These are phyloP conservation scores for Picocystis salinarum DNA, from an alignment of 139 green algal genomes.

Conservation along the genomic window DNA sequence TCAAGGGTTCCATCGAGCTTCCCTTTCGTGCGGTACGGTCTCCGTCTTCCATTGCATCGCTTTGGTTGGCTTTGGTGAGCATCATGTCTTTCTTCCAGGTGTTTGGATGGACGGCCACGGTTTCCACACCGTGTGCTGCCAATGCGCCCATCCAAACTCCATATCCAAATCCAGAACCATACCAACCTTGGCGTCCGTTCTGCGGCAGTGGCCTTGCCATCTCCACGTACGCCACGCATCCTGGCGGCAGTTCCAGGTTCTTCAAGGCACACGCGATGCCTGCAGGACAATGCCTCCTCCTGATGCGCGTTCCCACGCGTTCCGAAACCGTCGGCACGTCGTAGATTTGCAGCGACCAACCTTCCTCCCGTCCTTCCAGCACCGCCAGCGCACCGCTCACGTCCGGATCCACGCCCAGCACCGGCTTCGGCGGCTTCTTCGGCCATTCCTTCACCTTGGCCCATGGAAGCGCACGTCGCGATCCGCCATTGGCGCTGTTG, in stretches of 20 bases:
- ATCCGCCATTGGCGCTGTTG: too few species aligned
- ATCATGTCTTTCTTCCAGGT: slow-evolving; percentile 10
- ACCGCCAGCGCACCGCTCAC: slow-evolving; percentile 23
- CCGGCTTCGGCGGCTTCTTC: too few species aligned
- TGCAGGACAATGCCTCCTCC: slow-evolving; percentile 7
- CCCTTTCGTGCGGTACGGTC: too few species aligned
- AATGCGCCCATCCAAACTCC: slow-evolving; percentile 16
- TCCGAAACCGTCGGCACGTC: slow-evolving; percentile 6
- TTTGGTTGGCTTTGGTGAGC: too few species aligned
- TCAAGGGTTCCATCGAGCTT: too few species aligned
- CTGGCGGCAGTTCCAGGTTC: slow-evolving; percentile 7
- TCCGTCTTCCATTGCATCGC: too few species aligned
- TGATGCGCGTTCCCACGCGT: slow-evolving; percentile 3
- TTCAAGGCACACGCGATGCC: slow-evolving; percentile 5
- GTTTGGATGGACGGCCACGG: slow-evolving; percentile 6
- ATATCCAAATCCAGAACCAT: slow-evolving; percentile 12
- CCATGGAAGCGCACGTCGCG: too few species aligned
- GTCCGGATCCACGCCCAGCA: slow-evolving; percentile 45
- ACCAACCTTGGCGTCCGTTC: slow-evolving; percentile 15
- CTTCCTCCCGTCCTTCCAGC: too few species aligned
- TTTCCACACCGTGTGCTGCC: slow-evolving; percentile 2
- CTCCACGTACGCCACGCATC: slow-evolving; percentile 11
- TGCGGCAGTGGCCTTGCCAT: slow-evolving; percentile 4
- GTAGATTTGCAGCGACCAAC: too few species aligned
- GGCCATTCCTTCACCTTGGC: too few species aligned